Base-by-base conservation (phyloP, 2,329 filamentous ascomycete genomes). In the Arthrocladium fulminans region DNA sequence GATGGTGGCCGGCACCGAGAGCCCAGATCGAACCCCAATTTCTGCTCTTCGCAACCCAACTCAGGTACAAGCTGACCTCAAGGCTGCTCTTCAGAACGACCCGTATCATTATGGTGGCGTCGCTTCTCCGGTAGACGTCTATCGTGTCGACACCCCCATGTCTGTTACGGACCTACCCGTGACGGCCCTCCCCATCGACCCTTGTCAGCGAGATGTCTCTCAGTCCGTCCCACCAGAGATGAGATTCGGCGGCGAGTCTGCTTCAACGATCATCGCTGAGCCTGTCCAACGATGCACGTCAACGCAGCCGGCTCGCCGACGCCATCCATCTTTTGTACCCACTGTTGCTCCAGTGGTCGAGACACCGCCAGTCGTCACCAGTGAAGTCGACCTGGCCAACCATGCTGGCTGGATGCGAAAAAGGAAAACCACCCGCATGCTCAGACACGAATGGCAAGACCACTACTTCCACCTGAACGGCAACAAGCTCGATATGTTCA, bases 211-310 rank as follows among this genome's bases (percentile, higher is more conserved):
- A 44, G 84, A 92, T 60, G 73, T 75, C 40, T 94, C 88, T 22
- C 88, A 95, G 65, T 96, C 89, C 3, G 90, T 96, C 0, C 90
- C 90, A 37, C 90, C 90, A 5, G 83, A 94, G 68, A 95, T 96
- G 88, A 83, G 80, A 63, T 95, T 84, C 71, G 79, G 81, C 25
- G 60, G 10, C 5, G 32, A 35, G 5, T 8, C 64, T 51, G 63
- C 54, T 3, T 42, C 45, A 20, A 37, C 61, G 50, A 59, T 64
- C 52, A 55, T 50, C 19, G 50, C 54, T 22, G 70, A 75, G 34
- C 72, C 73, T 43, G 62, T 74, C 34, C 56, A 65, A 52, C 73
- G 76, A 40, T 63, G 67, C 30, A 60, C 63, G 24, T 71, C 72
- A 4, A 69, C 67, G 13, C 29, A 54, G 43, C 47, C 60, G 52